phyloP scores from a whole-genome alignment of 768 basidiomycete species.

The Holtermannia corniformis region DNA sequence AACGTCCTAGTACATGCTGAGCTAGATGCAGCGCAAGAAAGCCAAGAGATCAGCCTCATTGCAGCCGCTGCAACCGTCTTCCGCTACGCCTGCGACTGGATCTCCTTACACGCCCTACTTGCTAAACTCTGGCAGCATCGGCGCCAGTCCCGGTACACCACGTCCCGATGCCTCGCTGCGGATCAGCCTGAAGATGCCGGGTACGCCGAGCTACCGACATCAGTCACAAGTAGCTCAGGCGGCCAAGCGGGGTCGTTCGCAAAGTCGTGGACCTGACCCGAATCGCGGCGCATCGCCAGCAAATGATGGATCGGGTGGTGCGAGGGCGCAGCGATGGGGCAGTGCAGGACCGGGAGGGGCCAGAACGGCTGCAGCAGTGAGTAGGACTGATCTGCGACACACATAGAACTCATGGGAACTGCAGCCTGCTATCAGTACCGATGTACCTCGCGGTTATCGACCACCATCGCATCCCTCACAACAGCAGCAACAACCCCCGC shows the following conservation, averaged over 20 bases:
- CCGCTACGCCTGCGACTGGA: too few relatives aligned
- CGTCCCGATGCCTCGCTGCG: neutral
- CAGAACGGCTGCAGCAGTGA: too few relatives aligned
- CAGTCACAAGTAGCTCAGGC: neutral
- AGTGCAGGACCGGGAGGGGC: neutral
- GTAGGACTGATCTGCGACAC: neutral
- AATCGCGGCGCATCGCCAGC: neutral
- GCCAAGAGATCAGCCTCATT: neutral
- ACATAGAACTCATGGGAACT: too few relatives aligned
- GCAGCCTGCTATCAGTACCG: too few relatives aligned
- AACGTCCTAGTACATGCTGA: neutral
- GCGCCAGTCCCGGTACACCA: neutral
- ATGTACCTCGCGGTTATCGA: too few relatives aligned
- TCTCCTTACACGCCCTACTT: neutral
- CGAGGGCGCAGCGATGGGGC: neutral
- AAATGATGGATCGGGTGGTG: too few relatives aligned
- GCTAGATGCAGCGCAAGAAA: neutral
- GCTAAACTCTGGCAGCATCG: neutral
- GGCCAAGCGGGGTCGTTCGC: neutral
- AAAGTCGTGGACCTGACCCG: neutral
- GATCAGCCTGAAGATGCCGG: neutral
- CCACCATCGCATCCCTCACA: too few relatives aligned
- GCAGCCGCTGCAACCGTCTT: neutral
- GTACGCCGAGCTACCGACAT: neutral
- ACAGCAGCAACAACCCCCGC: too few relatives aligned